A percentile compares a stretch with the other conserved stretches of the same genome.
These are phyloP conservation scores for Talaromyces thailandensis DNA, from an alignment of 495 filamentous ascomycete genomes.

Conservation along the genomic window DNA sequence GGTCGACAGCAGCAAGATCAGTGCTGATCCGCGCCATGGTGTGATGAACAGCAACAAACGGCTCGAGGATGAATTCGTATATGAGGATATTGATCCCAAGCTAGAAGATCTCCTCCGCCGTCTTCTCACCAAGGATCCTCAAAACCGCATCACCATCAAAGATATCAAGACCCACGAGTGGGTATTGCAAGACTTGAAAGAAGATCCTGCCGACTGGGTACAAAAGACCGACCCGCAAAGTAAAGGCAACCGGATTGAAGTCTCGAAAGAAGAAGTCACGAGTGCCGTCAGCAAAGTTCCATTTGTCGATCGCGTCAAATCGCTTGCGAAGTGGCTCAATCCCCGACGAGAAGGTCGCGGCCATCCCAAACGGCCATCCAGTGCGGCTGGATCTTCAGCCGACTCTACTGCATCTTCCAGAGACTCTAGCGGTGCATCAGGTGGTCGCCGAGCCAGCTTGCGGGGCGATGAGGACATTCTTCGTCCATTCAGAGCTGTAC, in stretches of 20 bases:
- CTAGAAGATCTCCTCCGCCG: constrained; percentile 72
- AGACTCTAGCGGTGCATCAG: constrained; percentile 19
- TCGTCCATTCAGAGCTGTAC: constrained; percentile 37
- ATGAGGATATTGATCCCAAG: constrained; percentile 78
- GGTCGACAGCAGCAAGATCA: constrained; percentile 42
- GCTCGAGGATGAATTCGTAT: constrained; percentile 59
- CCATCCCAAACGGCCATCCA: constrained; percentile 36
- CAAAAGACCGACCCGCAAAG: constrained; percentile 89
- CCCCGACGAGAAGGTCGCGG: constrained; percentile 45
- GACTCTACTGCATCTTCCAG: constrained; percentile 22
- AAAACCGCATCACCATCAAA: constrained; percentile 75
- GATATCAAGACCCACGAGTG: constrained; percentile 97
- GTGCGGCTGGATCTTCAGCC: constrained; percentile 20
- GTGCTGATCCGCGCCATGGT: constrained; percentile 20
- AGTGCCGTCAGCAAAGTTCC: constrained; percentile 83
- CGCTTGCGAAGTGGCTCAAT: constrained; percentile 50
- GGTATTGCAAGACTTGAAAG: constrained; percentile 66
- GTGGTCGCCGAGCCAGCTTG: constrained; percentile 57
- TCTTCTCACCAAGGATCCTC: constrained; percentile 81
- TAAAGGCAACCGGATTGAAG: constrained; percentile 83
- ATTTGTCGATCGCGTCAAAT: constrained; percentile 62
- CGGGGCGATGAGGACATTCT: constrained; percentile 62
- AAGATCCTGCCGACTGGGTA: constrained; percentile 70
- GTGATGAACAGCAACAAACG: constrained; percentile 40
- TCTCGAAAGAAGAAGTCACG: constrained; percentile 83